Evolutionary conservation across 305 asterid species (phyloP), one percentile per base, ranked within the genome.

Genomic region (Fraxinus paxiana): DNA sequence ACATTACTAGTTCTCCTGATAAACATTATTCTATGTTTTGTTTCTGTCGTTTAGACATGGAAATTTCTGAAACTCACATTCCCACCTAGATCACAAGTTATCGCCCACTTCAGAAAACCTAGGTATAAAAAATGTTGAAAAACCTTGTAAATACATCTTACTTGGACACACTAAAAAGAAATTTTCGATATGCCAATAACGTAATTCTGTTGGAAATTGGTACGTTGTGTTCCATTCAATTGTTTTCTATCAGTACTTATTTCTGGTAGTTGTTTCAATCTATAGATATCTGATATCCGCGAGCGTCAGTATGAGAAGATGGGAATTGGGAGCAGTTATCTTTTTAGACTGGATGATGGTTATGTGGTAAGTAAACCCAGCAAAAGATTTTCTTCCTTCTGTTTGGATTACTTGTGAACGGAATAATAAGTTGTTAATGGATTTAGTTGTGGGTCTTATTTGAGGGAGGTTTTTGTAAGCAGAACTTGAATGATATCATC

Each of bases 291-390:
- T 76, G 99, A 96, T 84, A 92, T 96, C 84, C 97, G 99, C 12
- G 99, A 96, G 85, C 89, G 83, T 75, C 91, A 88, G 48, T 96
- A 94, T 79, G 99, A 96, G 87, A 94, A 90, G 92, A 94, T 90
- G 89, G 99, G 99, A 38, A 96, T 96, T 82, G 99, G 99, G 67
- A 96, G 99, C 94, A 96, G 99, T 85, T 96, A 96, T 83, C 97
- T 96, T 85, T 96, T 96, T 86, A 92, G 99, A 91, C 88, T 96
- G 88, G 99, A 96, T 83, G 99, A 96, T 81, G 99, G 98, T 82
- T 96, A 93, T 85, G 99, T 96, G 97, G 99, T 96, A 88, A 83
- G 97, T 80, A 81, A 46, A 56, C 15, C 31, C 51, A 22, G 31
- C 65, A 75, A 78, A 63, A 46, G 71, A 75, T 9, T 81, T 80